A percentile compares a stretch with the other conserved stretches of the same genome.
Conservation (phyloP, 148 eudicot genomes). For the Chenopodium quinoa region DNA sequence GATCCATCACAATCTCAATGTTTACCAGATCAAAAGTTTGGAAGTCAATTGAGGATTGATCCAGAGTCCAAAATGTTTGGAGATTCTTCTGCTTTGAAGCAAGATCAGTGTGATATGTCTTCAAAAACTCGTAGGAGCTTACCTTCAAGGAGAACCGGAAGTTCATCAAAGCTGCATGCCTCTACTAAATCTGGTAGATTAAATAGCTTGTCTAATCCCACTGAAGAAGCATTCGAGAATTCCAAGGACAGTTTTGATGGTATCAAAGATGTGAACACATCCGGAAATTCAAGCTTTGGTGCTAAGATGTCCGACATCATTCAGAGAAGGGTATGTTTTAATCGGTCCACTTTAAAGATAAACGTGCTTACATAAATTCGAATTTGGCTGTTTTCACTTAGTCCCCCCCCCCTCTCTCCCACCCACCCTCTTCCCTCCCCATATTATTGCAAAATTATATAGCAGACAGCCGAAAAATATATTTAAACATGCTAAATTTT, state of each 20-base stretch:
- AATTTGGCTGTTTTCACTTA: not conserved
- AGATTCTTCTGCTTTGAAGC: constrained; percentile 43
- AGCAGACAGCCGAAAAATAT: not conserved
- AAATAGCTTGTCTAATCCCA: constrained; percentile 38
- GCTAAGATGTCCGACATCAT: constrained; percentile 77
- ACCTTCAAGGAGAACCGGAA: constrained; percentile 53
- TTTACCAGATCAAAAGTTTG: constrained; percentile 54
- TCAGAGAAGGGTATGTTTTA: constrained; percentile 53
- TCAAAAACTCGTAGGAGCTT: constrained; percentile 48
- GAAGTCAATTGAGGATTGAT: constrained; percentile 38
- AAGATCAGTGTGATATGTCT: constrained; percentile 49
- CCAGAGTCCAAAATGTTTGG: constrained; percentile 47
- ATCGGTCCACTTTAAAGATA: not conserved
- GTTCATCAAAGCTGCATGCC: constrained; percentile 53
- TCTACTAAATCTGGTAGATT: constrained; percentile 49
- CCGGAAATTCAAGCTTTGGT: constrained; percentile 44
- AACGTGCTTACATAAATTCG: not conserved
- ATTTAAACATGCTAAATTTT: not conserved
- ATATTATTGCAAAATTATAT: too few relatives aligned
- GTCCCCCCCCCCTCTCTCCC: not conserved
- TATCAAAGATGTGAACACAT: constrained; percentile 37
- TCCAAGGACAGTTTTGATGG: constrained; percentile 55
- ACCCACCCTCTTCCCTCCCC: not conserved
- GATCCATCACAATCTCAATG: constrained; percentile 59
- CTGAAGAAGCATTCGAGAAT: constrained; percentile 51